phyloP scores from a whole-genome alignment of 2,329 filamentous ascomycete species.

The Stagonosporopsis cucurbitacearum region DNA sequence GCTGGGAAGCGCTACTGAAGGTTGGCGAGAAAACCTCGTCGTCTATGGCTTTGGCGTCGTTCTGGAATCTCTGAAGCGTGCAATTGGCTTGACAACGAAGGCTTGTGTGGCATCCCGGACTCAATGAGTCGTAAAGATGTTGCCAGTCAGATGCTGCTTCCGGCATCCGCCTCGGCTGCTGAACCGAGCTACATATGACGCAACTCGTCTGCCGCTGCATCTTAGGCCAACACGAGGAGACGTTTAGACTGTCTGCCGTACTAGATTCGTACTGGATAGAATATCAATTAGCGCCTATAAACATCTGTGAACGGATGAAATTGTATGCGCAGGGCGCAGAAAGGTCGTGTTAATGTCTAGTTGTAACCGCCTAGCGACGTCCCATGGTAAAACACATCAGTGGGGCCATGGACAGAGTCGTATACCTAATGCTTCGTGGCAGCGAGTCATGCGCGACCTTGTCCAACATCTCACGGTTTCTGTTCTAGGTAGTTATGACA shows the following conservation, averaged over 20 bases:
- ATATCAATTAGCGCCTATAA: too few species aligned
- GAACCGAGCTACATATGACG: conserved; percentile 11
- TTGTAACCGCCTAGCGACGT: background rate
- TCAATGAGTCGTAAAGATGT: background rate
- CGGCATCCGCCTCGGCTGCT: conserved; percentile 7
- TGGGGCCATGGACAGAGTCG: conserved; percentile 5
- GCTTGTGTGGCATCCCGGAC: background rate
- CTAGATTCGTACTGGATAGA: too few species aligned
- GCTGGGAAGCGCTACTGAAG: conserved; percentile 14
- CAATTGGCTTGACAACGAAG: background rate
- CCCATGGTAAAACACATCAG: conserved; percentile 4
- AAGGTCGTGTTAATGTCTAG: conserved; percentile 28
- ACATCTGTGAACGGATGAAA: background rate
- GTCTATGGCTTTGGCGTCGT: background rate
- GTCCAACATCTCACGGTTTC: background rate
- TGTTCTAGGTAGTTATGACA: background rate
- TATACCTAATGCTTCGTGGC: background rate
- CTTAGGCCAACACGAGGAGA: background rate
- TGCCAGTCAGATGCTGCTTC: background rate
- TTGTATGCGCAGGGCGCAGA: background rate
- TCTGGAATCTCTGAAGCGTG: conserved; percentile 6
- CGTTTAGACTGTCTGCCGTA: background rate
- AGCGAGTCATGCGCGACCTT: conserved; percentile 6
- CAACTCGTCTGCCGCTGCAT: background rate
- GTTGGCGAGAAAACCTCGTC: conserved; percentile 9